Evolutionary conservation across 768 basidiomycete species (phyloP), one percentile per base, ranked within the genome.

Genomic region (Amyloporia xantha): DNA sequence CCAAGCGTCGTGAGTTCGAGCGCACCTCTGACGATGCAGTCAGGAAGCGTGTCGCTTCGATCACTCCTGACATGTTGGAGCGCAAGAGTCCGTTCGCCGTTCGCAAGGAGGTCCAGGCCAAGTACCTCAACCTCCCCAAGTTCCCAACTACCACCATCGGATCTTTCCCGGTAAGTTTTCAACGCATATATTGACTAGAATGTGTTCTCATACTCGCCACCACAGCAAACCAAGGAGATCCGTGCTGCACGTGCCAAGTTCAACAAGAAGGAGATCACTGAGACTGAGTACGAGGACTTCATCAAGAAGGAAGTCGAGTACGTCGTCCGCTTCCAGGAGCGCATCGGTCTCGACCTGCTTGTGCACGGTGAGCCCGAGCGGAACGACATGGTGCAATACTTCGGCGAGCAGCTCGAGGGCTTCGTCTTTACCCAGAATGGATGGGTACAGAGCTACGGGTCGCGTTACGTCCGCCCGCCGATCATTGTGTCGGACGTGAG

Each of bases 331-430:
- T 95, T 98, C 91, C 96, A 99, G 71, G 95, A 98, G 77, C 83
- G 81, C 69, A 79, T 93, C 57, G 95, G 90, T 57, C 84, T 99
- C 59, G 96, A 99, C 71, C 79, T 99, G 50, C 79, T 98, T 60
- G 96, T 99, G 53, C 96, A 99, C 70, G 96, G 96, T 63, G 96
- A 99, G 71, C 89, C 95, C 47, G 95, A 99, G 76, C 83, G 95
- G 62, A 97, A 97, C 68, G 95, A 97, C 79, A 98, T 98, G 95
- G 94, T 96, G 54, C 94, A 98, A 74, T 99, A 99, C 82, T 99
- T 98, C 59, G 96, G 96, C 57, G 96, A 99, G 71, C 88, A 83
- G 65, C 77, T 99, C 55, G 73, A 79, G 44, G 96, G 96, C 57
- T 97, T 99, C 65, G 90, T 89, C 68, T 99, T 99, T 75, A 98